Evolutionary conservation across 441 rosid species (phyloP).

Genomic region (Croton setiger): DNA sequence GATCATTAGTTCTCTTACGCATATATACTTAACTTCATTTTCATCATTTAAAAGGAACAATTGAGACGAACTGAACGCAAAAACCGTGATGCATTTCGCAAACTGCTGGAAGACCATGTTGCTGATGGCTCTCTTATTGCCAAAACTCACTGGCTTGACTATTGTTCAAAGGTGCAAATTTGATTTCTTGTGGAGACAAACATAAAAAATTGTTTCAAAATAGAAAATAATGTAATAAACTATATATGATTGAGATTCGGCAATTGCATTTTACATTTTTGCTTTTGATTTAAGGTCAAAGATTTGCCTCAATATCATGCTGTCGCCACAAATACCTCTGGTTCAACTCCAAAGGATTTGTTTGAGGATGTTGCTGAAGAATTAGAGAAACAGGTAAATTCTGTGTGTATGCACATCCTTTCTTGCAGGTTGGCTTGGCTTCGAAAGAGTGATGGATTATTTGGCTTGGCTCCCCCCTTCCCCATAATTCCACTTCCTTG

Average conservation of each 20-base stretch:
- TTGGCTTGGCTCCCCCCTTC: background rate
- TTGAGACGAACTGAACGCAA: constrained; percentile 82
- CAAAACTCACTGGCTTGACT: constrained; percentile 83
- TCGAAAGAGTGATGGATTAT: background rate
- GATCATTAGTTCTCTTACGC: constrained; percentile 15
- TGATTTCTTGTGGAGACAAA: constrained; percentile 17
- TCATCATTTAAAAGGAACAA: constrained; percentile 62
- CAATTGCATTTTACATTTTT: constrained; percentile 11
- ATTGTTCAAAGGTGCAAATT: constrained; percentile 65
- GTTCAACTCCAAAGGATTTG: constrained; percentile 93
- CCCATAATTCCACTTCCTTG: background rate
- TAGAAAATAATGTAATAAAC: background rate
- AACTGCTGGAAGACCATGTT: constrained; percentile 80
- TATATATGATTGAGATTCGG: constrained; percentile 8
- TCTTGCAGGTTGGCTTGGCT: background rate
- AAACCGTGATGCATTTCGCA: constrained; percentile 83
- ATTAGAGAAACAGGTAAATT: constrained; percentile 72
- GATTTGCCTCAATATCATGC: constrained; percentile 83
- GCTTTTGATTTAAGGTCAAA: constrained; percentile 50
- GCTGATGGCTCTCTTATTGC: constrained; percentile 75
- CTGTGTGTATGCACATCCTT: background rate
- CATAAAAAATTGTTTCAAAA: constrained; percentile 12
- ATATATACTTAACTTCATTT: constrained; percentile 23
- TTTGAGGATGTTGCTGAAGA: constrained; percentile 89
- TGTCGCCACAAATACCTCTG: constrained; percentile 82